Base-by-base conservation (phyloP, 805 yeast genomes). In the Saccharomycopsis selenospora region DNA sequence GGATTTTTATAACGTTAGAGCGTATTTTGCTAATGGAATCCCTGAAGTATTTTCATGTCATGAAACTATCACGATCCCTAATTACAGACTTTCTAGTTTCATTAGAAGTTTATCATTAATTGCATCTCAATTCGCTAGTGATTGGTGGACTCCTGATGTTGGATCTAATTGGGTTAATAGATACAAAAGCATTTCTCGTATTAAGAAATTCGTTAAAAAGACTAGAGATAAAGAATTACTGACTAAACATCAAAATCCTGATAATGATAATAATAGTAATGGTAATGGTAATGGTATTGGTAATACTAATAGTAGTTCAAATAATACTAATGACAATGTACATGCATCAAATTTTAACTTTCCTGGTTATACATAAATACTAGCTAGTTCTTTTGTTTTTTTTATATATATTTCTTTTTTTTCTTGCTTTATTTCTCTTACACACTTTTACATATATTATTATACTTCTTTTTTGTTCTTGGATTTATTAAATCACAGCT, bases 1-100 rank as follows among this genome's bases (percentile, higher is more conserved):
- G 52, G 51, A 61, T 50, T 72, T 64, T 57, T 86, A 71, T 66
- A 76, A 75, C 55, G 89, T 87, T 8, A 77, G 83, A 50, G 71
- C 80, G 0, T 78, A 70, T 61, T 67, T 89, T 51, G 70, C 82
- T 48, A 69, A 76, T 2, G 90, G 88, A 1, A 79, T 85, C 7
- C 91, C 91, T 3, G 88, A 84, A 2, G 71, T 85, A 6, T 79
- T 85, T 58, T 81, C 95, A 0, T 79, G 90, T 0, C 75, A 85
- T 40, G 90, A 84, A 57, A 75, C 82, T 63, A 87, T 87, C 64
- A 68, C 88, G 22, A 69, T 88, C 5, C 73, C 81, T 14, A 80
- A 71, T 47, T 71, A 70, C 40, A 75, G 78, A 27, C 64, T 89
- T 43, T 73, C 95, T 0, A 64, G 67, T 3, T 80, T 81, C 60